Evolutionary conservation across 2,329 filamentous ascomycete genomes (phyloP), one percentile per base, ranked within the genome.

Genomic region (Setomelanomma holmii): DNA sequence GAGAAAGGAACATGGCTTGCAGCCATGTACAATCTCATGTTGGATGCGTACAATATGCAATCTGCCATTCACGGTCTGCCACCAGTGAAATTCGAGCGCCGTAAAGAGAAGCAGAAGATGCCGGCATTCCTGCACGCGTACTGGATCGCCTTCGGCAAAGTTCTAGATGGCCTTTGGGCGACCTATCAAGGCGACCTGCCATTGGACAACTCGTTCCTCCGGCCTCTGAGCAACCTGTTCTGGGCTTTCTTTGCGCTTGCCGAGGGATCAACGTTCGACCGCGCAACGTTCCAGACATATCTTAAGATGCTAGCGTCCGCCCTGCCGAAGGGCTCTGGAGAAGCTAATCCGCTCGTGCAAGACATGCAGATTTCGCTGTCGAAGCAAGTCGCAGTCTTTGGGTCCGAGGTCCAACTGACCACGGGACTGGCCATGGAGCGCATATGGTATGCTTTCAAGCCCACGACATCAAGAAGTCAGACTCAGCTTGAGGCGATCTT

Each of bases 401-500:
- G 84, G 20, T 82, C 85, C 14, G 86, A 85, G 1, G 93, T 92
- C 76, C 86, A 86, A 49, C 77, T 96, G 12, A 86, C 80, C 0
- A 92, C 89, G 2, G 92, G 91, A 0, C 78, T 92, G 11, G 88
- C 86, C 60, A 95, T 96, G 89, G 89, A 95, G 67, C 72, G 78
- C 7, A 80, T 96, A 4, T 96, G 93, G 93, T 83, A 84, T 36
- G 67, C 79, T 1, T 84, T 96, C 66, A 84, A 89, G 46, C 90
- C 92, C 24, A 67, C 66, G 10, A 83, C 81, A 3, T 77, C 83
- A 2, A 66, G 65, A 10, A 75, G 68, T 8, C 56, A 71, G 22
- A 53, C 64, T 10, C 72, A 77, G 16, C 60, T 82, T 4, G 54
- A 73, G 17, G 64, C 70, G 2, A 60, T 80, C 17, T 60, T 81